These are phyloP conservation scores for Moesziomyces parantarcticus DNA, from an alignment of 1,284 basidiomycete species.

Conservation along the genomic window DNA sequence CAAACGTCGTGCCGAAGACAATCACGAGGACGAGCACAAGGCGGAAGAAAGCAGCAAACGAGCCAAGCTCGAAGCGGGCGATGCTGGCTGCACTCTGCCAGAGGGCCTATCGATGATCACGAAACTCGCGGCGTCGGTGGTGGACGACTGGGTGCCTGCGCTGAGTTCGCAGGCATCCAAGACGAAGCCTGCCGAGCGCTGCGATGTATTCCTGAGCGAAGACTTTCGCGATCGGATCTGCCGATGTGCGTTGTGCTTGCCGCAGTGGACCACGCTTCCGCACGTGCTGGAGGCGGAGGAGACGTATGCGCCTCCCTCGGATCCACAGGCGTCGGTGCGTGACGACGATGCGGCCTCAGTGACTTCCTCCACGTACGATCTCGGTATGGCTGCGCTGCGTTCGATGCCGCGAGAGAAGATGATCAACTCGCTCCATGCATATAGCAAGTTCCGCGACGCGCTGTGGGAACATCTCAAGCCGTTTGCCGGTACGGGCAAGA, in stretches of 20 bases:
- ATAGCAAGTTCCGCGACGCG: constrained; percentile 65
- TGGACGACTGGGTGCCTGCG: constrained; percentile 38
- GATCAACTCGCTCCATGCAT: constrained; percentile 67
- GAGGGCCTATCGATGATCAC: constrained; percentile 13
- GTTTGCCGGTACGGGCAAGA: constrained; percentile 65
- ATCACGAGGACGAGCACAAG: background rate
- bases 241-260: constrained; percentile 59
- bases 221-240: constrained; percentile 67
- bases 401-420: constrained; percentile 68
- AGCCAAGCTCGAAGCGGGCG: constrained; percentile 3
- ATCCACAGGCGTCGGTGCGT: constrained; percentile 40
- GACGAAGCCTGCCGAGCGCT: constrained; percentile 13
- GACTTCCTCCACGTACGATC: constrained; percentile 66
- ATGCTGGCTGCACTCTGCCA: constrained; percentile 22
- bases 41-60: constrained; percentile 14
- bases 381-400: constrained; percentile 67
- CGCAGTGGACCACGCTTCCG: constrained; percentile 52
- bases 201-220: constrained; percentile 65
- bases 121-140: constrained; percentile 17
- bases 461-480: constrained; percentile 68
- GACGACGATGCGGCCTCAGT: constrained; percentile 51
- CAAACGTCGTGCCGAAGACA: constrained; percentile 31
- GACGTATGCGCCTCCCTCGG: constrained; percentile 65
- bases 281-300: constrained; percentile 68
- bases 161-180: constrained; percentile 7